Conservation (phyloP, 495 filamentous ascomycete species). For the Xylaria bambusicola region DNA sequence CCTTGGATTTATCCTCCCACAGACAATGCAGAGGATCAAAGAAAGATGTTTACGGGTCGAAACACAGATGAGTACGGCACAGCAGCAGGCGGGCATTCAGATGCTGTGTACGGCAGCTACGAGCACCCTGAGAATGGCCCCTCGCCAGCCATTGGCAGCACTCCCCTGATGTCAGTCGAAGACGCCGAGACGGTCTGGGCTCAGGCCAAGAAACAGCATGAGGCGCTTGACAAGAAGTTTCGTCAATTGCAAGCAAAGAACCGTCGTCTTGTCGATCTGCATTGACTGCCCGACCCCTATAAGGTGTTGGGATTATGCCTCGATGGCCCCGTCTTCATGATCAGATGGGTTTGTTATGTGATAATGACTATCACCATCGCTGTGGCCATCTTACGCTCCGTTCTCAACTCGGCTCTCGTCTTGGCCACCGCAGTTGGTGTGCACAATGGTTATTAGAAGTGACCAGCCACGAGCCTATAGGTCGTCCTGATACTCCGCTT, state of each 20-base stretch:
- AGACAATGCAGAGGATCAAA: conserved; percentile 27
- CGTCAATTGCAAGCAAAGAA: conserved; percentile 64
- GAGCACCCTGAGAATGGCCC: conserved; percentile 26
- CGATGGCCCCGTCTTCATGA: conserved; percentile 14
- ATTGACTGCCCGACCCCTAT: conserved; percentile 31
- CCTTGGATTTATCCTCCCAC: conserved; percentile 46
- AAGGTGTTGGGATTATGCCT: conserved; percentile 4
- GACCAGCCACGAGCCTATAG: not conserved
- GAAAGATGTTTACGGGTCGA: conserved; percentile 28
- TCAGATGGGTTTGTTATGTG: conserved; percentile 23
- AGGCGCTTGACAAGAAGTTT: conserved; percentile 68
- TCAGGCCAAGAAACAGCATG: conserved; percentile 64
- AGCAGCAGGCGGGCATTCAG: conserved; percentile 9
- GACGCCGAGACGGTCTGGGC: conserved; percentile 62
- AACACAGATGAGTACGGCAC: conserved; percentile 26
- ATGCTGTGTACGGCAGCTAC: conserved; percentile 23
- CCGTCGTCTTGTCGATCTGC: conserved; percentile 36
- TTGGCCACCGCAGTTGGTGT: conserved; percentile 15
- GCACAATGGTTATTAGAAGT: conserved; percentile 10
- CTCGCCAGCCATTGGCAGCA: conserved; percentile 44
- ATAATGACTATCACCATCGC: conserved; percentile 20
- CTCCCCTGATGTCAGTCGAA: conserved; percentile 55
- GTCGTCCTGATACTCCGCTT: not conserved
- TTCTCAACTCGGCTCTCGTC: conserved; percentile 13
- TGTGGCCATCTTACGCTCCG: conserved; percentile 15